These are phyloP conservation scores for Zanthoxylum bungeanum DNA, from an alignment of 345 rosid species.

Conservation along the genomic window DNA sequence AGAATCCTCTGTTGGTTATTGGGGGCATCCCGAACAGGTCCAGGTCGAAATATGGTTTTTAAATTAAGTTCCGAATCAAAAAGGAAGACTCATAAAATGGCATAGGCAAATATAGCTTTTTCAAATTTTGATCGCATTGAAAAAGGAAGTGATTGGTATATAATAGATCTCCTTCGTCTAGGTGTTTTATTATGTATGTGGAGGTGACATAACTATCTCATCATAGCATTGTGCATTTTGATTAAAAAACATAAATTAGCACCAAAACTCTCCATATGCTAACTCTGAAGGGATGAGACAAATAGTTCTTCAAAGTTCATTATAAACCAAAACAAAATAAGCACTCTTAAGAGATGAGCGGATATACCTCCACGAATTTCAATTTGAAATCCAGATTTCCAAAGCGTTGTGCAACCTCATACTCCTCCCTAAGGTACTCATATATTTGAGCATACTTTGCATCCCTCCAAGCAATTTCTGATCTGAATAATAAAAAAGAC, in stretches of 20 bases:
- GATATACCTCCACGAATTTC: constrained; percentile 80
- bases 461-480: constrained; percentile 97
- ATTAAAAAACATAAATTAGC: not conserved
- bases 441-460: constrained; percentile 89
- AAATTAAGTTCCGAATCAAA: too few species aligned
- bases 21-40: too few species aligned
- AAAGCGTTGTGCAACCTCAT: constrained; percentile 85
- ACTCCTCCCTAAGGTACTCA: constrained; percentile 90
- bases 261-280: constrained; percentile 1
- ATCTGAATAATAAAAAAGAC: constrained; percentile 39
- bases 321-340: not conserved
- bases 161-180: too few species aligned
- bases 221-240: not conserved
- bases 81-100: too few species aligned
- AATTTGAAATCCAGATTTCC: constrained; percentile 83
- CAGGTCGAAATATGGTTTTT: too few species aligned
- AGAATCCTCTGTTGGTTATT: too few species aligned
- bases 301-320: not conserved
- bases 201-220: not conserved
- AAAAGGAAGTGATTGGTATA: too few species aligned
- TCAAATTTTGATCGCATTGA: not conserved
- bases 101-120: too few species aligned
- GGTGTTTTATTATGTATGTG: too few species aligned
- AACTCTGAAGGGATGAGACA: not conserved
- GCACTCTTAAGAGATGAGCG: not conserved